phyloP scores from a whole-genome alignment of 441 rosid genomes.

The Brassica hybrid region DNA sequence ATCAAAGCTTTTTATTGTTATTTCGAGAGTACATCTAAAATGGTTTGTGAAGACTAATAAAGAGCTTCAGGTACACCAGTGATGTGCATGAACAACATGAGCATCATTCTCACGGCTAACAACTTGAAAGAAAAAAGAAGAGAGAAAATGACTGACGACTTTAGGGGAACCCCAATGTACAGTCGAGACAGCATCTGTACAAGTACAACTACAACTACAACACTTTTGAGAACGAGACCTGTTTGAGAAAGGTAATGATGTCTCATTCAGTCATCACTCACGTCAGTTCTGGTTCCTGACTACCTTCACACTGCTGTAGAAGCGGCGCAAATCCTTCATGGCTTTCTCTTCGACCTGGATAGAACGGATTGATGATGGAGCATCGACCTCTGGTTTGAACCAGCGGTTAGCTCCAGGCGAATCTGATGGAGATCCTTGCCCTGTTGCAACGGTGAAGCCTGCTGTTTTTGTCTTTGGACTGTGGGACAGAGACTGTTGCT shows the following conservation, averaged over 20 bases:
- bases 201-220: constrained; percentile 36
- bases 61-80: constrained; percentile 35
- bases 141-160: constrained; percentile 1
- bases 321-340: constrained; percentile 90
- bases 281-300: constrained; percentile 67
- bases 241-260: not conserved
- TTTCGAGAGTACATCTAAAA: constrained; percentile 15
- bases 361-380: constrained; percentile 82
- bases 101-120: constrained; percentile 15
- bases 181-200: constrained; percentile 40
- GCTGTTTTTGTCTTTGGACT: constrained; percentile 80
- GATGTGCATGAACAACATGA: constrained; percentile 30
- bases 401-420: constrained; percentile 88
- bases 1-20: constrained; percentile 15
- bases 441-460: constrained; percentile 67
- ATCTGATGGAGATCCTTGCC: constrained; percentile 91
- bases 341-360: constrained; percentile 99
- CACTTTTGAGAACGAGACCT: constrained; percentile 30
- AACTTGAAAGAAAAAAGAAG: not conserved
- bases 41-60: constrained; percentile 25
- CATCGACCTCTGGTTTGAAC: constrained; percentile 85
- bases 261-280: constrained; percentile 27
- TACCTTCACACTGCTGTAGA: constrained; percentile 87
- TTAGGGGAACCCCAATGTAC: constrained; percentile 19
- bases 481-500: constrained; percentile 56